phyloP scores from a whole-genome alignment of 345 rosid genomes.

The Euphorbia tirucalli region DNA sequence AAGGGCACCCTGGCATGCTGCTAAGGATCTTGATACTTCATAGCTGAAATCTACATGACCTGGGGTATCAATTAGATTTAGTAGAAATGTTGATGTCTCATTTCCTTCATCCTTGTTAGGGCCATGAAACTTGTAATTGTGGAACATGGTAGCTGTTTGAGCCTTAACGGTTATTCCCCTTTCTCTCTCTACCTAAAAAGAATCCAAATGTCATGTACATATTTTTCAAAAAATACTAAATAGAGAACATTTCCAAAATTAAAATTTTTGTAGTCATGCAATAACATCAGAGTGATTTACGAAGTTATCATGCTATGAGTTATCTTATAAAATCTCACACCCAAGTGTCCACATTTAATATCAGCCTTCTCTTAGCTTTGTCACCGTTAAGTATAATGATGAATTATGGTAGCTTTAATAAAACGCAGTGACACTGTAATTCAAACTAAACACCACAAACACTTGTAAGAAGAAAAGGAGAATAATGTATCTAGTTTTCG shows the following conservation, averaged over 20 bases:
- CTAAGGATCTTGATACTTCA: constrained; percentile 95
- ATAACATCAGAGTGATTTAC: too few relatives aligned
- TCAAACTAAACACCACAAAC: too few relatives aligned
- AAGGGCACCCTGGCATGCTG: constrained; percentile 98
- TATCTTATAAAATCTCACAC: neutral
- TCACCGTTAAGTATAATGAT: too few relatives aligned
- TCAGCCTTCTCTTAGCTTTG: neutral
- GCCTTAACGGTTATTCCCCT: constrained; percentile 98
- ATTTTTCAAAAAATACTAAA: neutral
- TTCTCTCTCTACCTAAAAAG: constrained; percentile 89
- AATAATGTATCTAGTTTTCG: too few relatives aligned
- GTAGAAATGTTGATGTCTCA: constrained; percentile 46
- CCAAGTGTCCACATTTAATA: neutral
- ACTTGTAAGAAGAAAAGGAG: too few relatives aligned
- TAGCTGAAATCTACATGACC: constrained; percentile 99
- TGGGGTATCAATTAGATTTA: constrained; percentile 90
- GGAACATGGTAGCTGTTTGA: constrained; percentile 95
- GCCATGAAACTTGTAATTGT: constrained; percentile 34
- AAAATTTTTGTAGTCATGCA: neutral
- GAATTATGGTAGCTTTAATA: too few relatives aligned
- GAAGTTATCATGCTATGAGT: neutral
- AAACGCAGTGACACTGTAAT: too few relatives aligned
- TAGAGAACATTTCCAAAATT: neutral
- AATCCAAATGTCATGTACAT: constrained; percentile 10
- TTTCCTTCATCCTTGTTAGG: constrained; percentile 15